These are phyloP conservation scores for Raphanus sativus DNA, from an alignment of 345 rosid species.

Conservation along the genomic window DNA sequence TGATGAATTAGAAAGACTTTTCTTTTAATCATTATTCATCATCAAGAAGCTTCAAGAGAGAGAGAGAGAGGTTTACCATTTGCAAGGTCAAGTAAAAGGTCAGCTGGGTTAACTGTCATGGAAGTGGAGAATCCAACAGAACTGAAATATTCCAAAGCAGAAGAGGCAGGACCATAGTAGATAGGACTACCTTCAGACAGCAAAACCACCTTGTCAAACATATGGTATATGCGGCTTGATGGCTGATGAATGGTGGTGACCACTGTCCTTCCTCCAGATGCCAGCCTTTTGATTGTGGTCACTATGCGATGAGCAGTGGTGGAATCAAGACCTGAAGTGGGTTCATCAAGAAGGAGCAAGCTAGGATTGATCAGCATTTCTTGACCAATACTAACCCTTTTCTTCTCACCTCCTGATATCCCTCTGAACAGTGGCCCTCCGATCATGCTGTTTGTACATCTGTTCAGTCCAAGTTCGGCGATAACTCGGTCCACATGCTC, in stretches of 20 bases:
- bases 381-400: constrained; percentile 95
- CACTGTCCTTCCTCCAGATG: constrained; percentile 81
- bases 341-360: constrained; percentile 86
- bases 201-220: constrained; percentile 94
- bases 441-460: constrained; percentile 85
- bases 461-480: constrained; percentile 61
- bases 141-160: constrained; percentile 86
- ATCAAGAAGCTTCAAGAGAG: constrained; percentile 19
- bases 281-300: constrained; percentile 75
- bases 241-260: constrained; percentile 98
- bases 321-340: constrained; percentile 96
- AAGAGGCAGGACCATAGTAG: constrained; percentile 79
- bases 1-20: background rate
- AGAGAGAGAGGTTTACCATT: constrained; percentile 60
- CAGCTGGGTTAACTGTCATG: constrained; percentile 90
- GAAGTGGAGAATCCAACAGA: constrained; percentile 84
- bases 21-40: background rate
- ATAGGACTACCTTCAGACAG: constrained; percentile 85
- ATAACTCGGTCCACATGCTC: constrained; percentile 76
- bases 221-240: constrained; percentile 88
- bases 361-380: constrained; percentile 98
- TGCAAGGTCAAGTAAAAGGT: constrained; percentile 93
- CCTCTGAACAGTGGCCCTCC: constrained; percentile 97
- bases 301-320: constrained; percentile 88
- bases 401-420: constrained; percentile 96